Conservation (phyloP, 108 stramenopile species). For the Cyclotella cryptica region DNA sequence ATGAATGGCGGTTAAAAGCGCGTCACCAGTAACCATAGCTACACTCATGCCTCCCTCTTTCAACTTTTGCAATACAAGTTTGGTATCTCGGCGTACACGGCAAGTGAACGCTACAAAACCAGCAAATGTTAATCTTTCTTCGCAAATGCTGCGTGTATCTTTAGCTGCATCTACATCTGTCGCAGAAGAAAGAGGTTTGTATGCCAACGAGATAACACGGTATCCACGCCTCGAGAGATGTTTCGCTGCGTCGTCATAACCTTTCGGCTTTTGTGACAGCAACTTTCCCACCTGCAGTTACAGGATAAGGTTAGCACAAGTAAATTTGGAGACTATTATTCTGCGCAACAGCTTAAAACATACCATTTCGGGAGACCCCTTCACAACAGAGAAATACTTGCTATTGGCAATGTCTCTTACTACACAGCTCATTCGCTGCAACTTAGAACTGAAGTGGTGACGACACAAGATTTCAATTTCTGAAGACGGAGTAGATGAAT, state of each 20-base stretch:
- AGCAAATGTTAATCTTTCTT: conserved; percentile 80
- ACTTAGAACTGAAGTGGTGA: conserved; percentile 97
- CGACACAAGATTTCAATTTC: conserved; percentile 84
- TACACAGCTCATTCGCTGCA: conserved; percentile 99
- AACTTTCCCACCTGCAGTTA: conserved; percentile 63
- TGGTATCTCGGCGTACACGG: conserved; percentile 91
- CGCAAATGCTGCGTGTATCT: conserved; percentile 70
- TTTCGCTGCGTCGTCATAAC: conserved; percentile 79
- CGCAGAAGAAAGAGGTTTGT: conserved; percentile 64
- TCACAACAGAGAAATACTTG: conserved; percentile 83
- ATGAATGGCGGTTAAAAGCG: conserved; percentile 93
- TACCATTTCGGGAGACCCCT: conserved; percentile 96
- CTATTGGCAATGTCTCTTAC: conserved; percentile 56
- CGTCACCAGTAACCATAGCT: conserved; percentile 97
- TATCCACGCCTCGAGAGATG: conserved; percentile 83
- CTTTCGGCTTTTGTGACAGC: conserved; percentile 68
- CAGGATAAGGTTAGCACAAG: neutral
- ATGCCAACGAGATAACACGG: conserved; percentile 93
- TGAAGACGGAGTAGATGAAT: conserved; percentile 33
- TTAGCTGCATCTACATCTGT: conserved; percentile 67
- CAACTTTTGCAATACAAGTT: conserved; percentile 72
- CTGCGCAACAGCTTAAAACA: neutral
- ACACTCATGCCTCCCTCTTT: conserved; percentile 89
- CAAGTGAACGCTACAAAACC: conserved; percentile 98
- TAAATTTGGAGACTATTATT: neutral